Conservation (phyloP, 768 basidiomycete genomes). For the Mycena indigotica region DNA sequence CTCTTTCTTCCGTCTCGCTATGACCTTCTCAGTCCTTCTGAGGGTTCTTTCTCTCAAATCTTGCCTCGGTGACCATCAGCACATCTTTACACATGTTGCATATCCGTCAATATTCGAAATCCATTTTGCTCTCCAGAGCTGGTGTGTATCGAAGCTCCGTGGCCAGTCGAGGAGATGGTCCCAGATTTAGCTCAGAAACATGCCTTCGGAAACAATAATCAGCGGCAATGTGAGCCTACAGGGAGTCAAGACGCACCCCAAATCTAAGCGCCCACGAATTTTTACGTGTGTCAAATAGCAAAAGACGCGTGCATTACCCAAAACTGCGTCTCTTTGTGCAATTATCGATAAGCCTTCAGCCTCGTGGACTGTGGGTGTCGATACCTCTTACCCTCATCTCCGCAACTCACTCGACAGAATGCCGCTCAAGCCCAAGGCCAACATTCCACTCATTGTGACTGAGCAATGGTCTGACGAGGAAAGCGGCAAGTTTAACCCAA, state of each 20-base stretch:
- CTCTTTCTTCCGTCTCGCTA: too few species aligned
- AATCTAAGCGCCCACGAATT: neutral
- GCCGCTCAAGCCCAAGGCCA: neutral
- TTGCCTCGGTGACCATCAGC: too few species aligned
- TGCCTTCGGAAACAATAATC: too few species aligned
- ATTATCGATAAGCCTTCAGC: neutral
- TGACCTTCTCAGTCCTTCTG: too few species aligned
- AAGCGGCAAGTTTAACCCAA: neutral
- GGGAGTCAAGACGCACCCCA: neutral
- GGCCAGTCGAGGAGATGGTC: too few species aligned
- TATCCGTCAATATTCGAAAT: too few species aligned
- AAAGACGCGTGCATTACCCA: neutral
- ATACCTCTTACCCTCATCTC: neutral
- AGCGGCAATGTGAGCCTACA: too few species aligned
- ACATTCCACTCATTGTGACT: neutral
- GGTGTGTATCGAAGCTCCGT: too few species aligned
- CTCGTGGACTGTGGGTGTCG: neutral
- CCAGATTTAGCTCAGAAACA: too few species aligned
- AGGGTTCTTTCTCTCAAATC: too few species aligned
- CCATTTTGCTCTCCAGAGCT: too few species aligned
- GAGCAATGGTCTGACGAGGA: neutral
- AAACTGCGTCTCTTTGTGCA: neutral
- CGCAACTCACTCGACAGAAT: neutral
- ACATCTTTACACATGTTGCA: too few species aligned
- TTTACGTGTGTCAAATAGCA: neutral